Base-by-base conservation (phyloP, 805 yeast genomes). In the Candida boleticola region DNA sequence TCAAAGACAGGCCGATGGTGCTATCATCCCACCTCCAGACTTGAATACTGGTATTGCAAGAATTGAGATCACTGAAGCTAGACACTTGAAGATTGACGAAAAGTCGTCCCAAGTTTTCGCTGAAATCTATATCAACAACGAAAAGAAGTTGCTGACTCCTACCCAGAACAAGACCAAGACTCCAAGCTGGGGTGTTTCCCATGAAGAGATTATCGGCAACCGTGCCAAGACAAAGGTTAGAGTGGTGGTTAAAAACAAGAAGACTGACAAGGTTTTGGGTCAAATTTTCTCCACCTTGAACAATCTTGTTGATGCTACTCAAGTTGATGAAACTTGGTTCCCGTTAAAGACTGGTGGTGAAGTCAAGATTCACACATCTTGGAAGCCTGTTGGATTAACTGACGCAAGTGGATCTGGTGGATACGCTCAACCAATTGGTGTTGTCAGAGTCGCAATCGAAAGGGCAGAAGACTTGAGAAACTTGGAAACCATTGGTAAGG, bases 401-500 rank as follows among this genome's bases (percentile, higher is more conserved):
- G 79, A 82, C 40, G 85, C 84, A 14, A 64, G 80, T 30, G 87
- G 89, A 46, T 66, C 86, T 18, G 80, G 83, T 51, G 93, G 92
- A 39, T 92, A 89, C 66, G 80, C 89, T n/a, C 89, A 89, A 44
- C 99, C 99, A 38, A 83, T 92, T 58, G 99, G 99, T 59, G 92
- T 85, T 26, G 75, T 90, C 4, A 81, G 97, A 57, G 72, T 93
- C 22, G 71, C 76, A 45, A 63, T 93, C 46, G 78, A 77, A 50
- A 76, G 75, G 46, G 97, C 95, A 33, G 77, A 74, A 43, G 84
- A 80, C 46, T 76, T 93, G 55, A 77, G 85, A 45, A 92, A 93
- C 63, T 74, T 90, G 64, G 97, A 92, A 62, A 84, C 79, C 42
- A 74, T 93, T 45, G 98, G 98, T 46, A 87, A 82, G 54, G 80